Conservation (phyloP, 2,329 filamentous ascomycete genomes). For the Arthrobotrys megalospora region DNA sequence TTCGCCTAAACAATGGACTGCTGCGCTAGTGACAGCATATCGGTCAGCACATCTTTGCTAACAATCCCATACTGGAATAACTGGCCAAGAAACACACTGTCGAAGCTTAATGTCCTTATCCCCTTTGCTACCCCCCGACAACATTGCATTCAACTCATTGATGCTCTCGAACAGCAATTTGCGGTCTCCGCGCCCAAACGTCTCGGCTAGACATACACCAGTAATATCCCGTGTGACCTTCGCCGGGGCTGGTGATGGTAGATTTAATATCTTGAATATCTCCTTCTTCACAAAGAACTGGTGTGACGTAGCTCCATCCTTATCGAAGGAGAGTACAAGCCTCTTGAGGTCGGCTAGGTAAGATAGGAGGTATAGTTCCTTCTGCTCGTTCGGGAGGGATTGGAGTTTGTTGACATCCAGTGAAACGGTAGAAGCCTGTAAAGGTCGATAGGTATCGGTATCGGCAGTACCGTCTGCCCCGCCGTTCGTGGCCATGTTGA, state of each 20-base stretch:
- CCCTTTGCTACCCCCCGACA: slow-evolving; percentile 80
- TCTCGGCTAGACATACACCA: slow-evolving; percentile 84
- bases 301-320: slow-evolving; percentile 86
- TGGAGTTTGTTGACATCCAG: slow-evolving; percentile 92
- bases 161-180: slow-evolving; percentile 95
- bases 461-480: slow-evolving; percentile 37
- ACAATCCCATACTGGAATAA: neutral
- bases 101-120: slow-evolving; percentile 84
- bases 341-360: slow-evolving; percentile 87
- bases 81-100: slow-evolving; percentile 70
- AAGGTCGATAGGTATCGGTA: slow-evolving; percentile 49
- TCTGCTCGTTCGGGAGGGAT: slow-evolving; percentile 90
- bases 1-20: slow-evolving; percentile 86
- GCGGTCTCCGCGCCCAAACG: slow-evolving; percentile 87
- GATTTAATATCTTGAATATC: slow-evolving; percentile 90
- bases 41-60: slow-evolving; percentile 7
- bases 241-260: slow-evolving; percentile 84
- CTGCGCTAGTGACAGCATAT: slow-evolving; percentile 71
- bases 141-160: slow-evolving; percentile 83
- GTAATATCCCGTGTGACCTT: slow-evolving; percentile 91
- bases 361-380: slow-evolving; percentile 92
- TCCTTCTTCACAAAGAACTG: slow-evolving; percentile 95
- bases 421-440: slow-evolving; percentile 70
- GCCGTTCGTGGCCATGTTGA: slow-evolving; percentile 53
- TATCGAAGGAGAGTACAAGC: slow-evolving; percentile 81